A percentile compares a stretch with the other conserved stretches of the same genome.
These are phyloP conservation scores for Vigna reflexopilosa DNA, from an alignment of 306 rosid genomes.

Conservation along the genomic window DNA sequence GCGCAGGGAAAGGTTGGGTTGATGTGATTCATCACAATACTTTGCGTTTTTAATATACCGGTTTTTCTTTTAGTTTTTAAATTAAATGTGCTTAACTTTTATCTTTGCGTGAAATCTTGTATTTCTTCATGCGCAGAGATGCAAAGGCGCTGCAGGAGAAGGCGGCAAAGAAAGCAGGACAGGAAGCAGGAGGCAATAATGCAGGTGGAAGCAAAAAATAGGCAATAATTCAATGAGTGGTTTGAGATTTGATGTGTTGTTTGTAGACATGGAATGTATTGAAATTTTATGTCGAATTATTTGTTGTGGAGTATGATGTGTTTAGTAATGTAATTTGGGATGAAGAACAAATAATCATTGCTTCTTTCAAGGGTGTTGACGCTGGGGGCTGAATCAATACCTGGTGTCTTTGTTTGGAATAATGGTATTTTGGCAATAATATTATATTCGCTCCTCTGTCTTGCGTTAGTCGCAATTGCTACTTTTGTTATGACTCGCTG, in stretches of 20 bases:
- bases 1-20: conserved; percentile 77
- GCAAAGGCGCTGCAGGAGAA: conserved; percentile 82
- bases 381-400: conserved; percentile 34
- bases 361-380: conserved; percentile 38
- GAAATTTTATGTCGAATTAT: conserved; percentile 30
- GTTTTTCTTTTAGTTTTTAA: too few species aligned
- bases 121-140: conserved; percentile 51
- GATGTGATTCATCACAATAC: conserved; percentile 14
- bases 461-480: conserved; percentile 4
- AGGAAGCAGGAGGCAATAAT: conserved; percentile 56
- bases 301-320: conserved; percentile 26
- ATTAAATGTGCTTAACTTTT: not conserved
- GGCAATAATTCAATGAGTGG: conserved; percentile 20
- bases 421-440: conserved; percentile 21
- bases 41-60: not conserved
- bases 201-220: conserved; percentile 57
- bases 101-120: not conserved
- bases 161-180: conserved; percentile 64
- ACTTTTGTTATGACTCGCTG: not conserved
- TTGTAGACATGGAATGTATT: conserved; percentile 29
- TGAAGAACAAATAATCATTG: conserved; percentile 25
- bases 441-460: conserved; percentile 13
- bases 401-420: conserved; percentile 39
- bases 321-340: conserved; percentile 24
- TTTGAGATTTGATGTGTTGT: conserved; percentile 19